phyloP scores from a whole-genome alignment of 805 yeast species.

The Alloascoidea hylecoeti region DNA sequence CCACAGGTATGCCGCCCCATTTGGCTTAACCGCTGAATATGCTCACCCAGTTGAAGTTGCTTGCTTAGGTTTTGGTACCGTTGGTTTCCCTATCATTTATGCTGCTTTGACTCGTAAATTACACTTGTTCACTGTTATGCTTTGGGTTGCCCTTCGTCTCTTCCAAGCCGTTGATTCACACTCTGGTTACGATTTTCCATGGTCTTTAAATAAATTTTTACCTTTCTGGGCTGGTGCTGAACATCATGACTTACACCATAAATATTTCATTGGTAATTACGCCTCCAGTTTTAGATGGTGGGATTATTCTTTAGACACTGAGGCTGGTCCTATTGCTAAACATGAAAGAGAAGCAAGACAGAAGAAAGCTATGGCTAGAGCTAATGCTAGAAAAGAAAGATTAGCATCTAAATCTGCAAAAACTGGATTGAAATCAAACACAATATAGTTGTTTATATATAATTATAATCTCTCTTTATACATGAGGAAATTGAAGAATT shows the following conservation, averaged over 20 bases:
- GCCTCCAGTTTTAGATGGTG: slow-evolving; percentile 94
- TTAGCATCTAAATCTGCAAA: slow-evolving; percentile 18
- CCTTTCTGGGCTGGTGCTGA: slow-evolving; percentile 99
- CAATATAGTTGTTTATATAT: neutral
- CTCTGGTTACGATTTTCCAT: slow-evolving; percentile 96
- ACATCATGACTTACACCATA: slow-evolving; percentile 96
- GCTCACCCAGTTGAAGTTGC: slow-evolving; percentile 94
- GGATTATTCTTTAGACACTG: slow-evolving; percentile 83
- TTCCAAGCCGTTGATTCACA: slow-evolving; percentile 97
- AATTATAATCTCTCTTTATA: neutral
- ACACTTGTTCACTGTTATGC: slow-evolving; percentile 79
- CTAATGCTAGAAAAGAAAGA: slow-evolving; percentile 31
- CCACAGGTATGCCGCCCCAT: slow-evolving; percentile 96
- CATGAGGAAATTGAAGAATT: slow-evolving; percentile 2
- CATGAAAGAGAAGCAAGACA: slow-evolving; percentile 54
- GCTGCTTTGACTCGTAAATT: slow-evolving; percentile 62
- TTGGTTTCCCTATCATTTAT: slow-evolving; percentile 84
- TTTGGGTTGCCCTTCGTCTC: slow-evolving; percentile 80
- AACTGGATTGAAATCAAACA: slow-evolving; percentile 7
- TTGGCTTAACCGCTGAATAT: slow-evolving; percentile 93
- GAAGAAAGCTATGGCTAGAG: slow-evolving; percentile 17
- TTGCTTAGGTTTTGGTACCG: slow-evolving; percentile 88
- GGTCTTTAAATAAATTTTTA: slow-evolving; percentile 83
- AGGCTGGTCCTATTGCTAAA: slow-evolving; percentile 75
- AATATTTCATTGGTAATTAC: slow-evolving; percentile 88